Evolutionary conservation across 2,329 filamentous ascomycete species (phyloP), one percentile per base, ranked within the genome.

Genomic region (Botrytis elliptica): DNA sequence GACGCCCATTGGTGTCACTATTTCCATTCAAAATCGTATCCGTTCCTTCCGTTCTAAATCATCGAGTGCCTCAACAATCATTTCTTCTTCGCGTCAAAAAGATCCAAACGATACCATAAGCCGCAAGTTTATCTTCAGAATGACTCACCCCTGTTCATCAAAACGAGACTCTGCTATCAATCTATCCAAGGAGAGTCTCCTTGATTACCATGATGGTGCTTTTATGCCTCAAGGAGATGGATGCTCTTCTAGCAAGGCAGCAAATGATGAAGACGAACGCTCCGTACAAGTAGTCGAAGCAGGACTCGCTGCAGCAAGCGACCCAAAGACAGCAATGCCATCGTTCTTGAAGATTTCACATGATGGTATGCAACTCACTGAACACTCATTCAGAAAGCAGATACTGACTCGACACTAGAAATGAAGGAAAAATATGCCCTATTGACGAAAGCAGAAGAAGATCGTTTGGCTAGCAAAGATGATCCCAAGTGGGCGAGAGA

Each of bases 401-500:
- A 25, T 29, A 29, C 76, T 80, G n/a, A 80, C 66, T 25, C 36
- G 46, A 42, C 22, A 5, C 33, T 71, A 90, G 89, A 90, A 73
- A 85, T 91, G 68, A 84, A 86, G 74, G 81, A 84, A 73, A 90
- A 89, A 79, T 92, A 91, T 80, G 83, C 86, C 73, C 87, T 90
- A 74, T 83, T 92, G 85, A 90, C 83, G 88, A 86, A 87, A 83
- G 88, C 78, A 86, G 91, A 82, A 70, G 77, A 77, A 14, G 75
- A 76, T 36, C 80, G 80, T 70, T 69, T 80, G 78, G 74, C 79
- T 78, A 71, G 79, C 78, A 63, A 74, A 80, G 69, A 81, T 77
- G 73, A 83, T 81, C 74, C 81, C 78, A 85, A 85, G 75, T 92
- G 86, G 85, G 86, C 89, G 5, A 86, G 90, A 71, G 86, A 92